Evolutionary conservation across 176 grass and related monocot species (phyloP).

Genomic region (Aegilops speltoides): DNA sequence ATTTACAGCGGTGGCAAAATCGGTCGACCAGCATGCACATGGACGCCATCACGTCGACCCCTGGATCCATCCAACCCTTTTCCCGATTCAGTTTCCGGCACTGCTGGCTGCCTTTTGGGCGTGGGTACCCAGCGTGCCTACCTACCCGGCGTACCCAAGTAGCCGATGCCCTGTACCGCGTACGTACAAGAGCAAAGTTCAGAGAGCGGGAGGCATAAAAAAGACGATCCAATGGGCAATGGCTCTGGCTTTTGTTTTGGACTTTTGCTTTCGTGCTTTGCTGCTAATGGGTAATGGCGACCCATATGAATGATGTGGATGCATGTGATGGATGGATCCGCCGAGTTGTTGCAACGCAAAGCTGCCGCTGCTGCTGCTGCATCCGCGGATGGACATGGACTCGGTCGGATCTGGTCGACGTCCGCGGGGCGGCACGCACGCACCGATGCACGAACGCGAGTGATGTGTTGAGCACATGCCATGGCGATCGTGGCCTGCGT

Average conservation of each 20-base stretch:
- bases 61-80: neutral
- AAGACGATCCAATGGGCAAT: neutral
- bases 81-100: neutral
- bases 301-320: neutral
- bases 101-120: neutral
- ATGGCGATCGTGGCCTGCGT: neutral
- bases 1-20: neutral
- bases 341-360: neutral
- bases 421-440: too few species aligned
- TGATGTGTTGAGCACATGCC: neutral
- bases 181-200: neutral
- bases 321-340: neutral
- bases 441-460: neutral
- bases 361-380: neutral
- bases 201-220: neutral
- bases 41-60: neutral
- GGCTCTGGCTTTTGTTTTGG: neutral
- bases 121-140: neutral
- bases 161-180: neutral
- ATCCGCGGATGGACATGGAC: neutral
- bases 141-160: neutral
- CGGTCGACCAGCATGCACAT: neutral
- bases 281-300: neutral
- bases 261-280: slow-evolving; percentile 15
- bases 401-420: neutral